Percentiles rank a stretch among this genome's conserved stretches.
Evolutionary conservation across 805 yeast species (phyloP).

Genomic region (Saccharomycopsis microspora): DNA sequence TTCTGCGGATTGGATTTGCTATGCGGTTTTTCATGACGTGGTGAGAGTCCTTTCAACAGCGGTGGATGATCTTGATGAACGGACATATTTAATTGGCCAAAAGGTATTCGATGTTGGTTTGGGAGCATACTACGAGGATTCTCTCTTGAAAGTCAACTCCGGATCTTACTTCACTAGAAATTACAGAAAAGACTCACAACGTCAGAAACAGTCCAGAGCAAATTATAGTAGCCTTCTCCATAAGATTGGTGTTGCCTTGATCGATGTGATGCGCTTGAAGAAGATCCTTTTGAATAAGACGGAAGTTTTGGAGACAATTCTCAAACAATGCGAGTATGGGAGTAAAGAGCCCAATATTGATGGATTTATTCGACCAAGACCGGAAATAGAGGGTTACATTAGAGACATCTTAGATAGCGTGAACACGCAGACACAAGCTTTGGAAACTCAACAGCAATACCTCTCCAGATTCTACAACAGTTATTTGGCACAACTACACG

Average conservation of each 20-base stretch:
- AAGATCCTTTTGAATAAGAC: constrained; percentile 86
- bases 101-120: constrained; percentile 23
- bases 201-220: too few species aligned
- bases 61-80: constrained; percentile 43
- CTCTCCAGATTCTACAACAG: constrained; percentile 86
- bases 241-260: constrained; percentile 78
- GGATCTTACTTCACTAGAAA: too few species aligned
- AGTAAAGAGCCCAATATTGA: not conserved
- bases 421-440: constrained; percentile 87
- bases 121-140: too few species aligned
- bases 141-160: too few species aligned
- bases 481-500: constrained; percentile 87
- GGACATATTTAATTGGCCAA: constrained; percentile 59
- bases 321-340: constrained; percentile 63
- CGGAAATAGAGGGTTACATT: constrained; percentile 80
- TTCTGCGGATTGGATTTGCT: constrained; percentile 50
- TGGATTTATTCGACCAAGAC: constrained; percentile 51
- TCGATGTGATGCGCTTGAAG: constrained; percentile 86
- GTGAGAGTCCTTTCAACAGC: constrained; percentile 55
- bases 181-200: too few species aligned
- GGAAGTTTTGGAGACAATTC: constrained; percentile 91
- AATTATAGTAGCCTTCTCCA: constrained; percentile 48
- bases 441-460: constrained; percentile 83
- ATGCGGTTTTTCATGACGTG: constrained; percentile 54
- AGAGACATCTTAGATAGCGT: constrained; percentile 98